Percentiles rank a stretch among this genome's conserved stretches.
These are phyloP conservation scores for Geotrichum citri-aurantii DNA, from an alignment of 1,139 yeast genomes.

Conservation along the genomic window DNA sequence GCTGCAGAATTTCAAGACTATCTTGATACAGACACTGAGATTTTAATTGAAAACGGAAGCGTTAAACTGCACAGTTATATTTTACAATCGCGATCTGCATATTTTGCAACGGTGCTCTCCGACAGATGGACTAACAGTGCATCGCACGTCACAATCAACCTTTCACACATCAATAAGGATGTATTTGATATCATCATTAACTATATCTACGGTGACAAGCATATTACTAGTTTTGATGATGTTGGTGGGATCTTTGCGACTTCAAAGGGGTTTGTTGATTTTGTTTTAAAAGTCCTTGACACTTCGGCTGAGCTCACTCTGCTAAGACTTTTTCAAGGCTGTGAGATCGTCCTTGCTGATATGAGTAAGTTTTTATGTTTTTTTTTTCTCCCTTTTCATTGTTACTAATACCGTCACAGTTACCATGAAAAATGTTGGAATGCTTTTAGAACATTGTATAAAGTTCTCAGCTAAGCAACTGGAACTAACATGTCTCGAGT, in stretches of 20 bases:
- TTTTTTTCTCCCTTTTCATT: slow-evolving; percentile 1
- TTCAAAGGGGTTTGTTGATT: slow-evolving; percentile 47
- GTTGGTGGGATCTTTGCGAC: slow-evolving; percentile 25
- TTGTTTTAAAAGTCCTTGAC: slow-evolving; percentile 54
- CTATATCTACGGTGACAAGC: slow-evolving; percentile 55
- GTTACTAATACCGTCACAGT: slow-evolving; percentile 30
- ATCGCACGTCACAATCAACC: slow-evolving; percentile 25
- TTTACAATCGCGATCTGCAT: slow-evolving; percentile 52
- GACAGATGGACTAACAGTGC: slow-evolving; percentile 44
- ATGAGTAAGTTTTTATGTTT: slow-evolving; percentile 33
- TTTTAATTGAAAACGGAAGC: slow-evolving; percentile 42
- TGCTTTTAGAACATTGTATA: slow-evolving; percentile 52
- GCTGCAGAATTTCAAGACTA: background rate
- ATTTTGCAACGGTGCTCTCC: slow-evolving; percentile 56
- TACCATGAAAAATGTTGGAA: slow-evolving; percentile 54
- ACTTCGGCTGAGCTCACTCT: slow-evolving; percentile 61
- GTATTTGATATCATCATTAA: slow-evolving; percentile 50
- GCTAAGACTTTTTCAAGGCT: slow-evolving; percentile 51
- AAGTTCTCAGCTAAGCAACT: slow-evolving; percentile 50
- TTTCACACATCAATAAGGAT: slow-evolving; percentile 41
- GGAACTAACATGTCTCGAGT: slow-evolving; percentile 60
- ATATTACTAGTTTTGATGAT: slow-evolving; percentile 43
- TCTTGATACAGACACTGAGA: slow-evolving; percentile 29
- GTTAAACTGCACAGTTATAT: slow-evolving; percentile 47
- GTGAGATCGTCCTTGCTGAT: slow-evolving; percentile 59